Percentiles rank a stretch among this genome's conserved stretches.
Conservation (phyloP, 2,329 filamentous ascomycete genomes). For the Colletotrichum gloeosporioides region DNA sequence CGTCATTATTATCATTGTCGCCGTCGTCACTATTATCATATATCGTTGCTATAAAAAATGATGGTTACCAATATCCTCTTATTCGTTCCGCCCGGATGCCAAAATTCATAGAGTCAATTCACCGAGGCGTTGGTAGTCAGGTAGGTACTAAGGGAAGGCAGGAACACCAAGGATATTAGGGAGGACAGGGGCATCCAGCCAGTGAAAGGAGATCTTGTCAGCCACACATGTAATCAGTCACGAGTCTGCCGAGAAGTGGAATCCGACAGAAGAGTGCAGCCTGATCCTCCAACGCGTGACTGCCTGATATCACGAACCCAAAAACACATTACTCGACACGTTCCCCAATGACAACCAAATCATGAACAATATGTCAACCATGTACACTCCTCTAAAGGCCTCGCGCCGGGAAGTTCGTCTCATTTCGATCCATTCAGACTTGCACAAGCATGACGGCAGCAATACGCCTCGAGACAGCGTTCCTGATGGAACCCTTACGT, state of each 20-base stretch:
- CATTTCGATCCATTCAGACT: not conserved
- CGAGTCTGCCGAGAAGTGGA: not conserved
- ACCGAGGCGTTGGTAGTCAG: too few species aligned
- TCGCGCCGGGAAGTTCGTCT: not conserved
- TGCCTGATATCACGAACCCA: too few species aligned
- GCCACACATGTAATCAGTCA: not conserved
- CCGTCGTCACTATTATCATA: too few species aligned
- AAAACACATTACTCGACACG: not conserved
- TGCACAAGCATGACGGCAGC: fast-evolving
- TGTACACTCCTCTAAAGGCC: fast-evolving
- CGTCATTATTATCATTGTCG: too few species aligned
- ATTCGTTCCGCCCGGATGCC: too few species aligned
- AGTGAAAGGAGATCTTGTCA: not conserved
- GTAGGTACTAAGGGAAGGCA: not conserved
- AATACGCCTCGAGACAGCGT: not conserved
- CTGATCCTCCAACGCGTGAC: too few species aligned
- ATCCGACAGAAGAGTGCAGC: too few species aligned
- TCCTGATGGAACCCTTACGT: not conserved
- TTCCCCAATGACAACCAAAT: too few species aligned
- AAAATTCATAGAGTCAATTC: not conserved
- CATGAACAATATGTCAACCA: too few species aligned
- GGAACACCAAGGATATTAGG: not conserved
- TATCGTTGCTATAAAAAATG: too few species aligned
- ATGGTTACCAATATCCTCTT: fast-evolving
- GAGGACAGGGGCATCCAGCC: not conserved